Conservation (phyloP, 345 rosid species). For the Euphorbia lathyris region DNA sequence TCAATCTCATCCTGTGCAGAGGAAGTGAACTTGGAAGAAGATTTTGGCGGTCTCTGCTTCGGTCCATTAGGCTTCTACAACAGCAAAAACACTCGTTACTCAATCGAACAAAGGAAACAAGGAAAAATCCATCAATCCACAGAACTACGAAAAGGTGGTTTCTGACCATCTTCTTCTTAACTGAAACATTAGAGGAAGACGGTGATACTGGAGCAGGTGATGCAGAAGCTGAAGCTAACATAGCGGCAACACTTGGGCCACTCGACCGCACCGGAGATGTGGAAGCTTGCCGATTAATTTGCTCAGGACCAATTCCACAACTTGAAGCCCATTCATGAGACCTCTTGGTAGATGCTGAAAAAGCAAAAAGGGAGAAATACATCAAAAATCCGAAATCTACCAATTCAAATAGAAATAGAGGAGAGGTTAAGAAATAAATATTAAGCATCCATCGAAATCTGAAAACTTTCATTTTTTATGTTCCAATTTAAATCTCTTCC, state of each 20-base stretch:
- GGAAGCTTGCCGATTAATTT: conserved; percentile 66
- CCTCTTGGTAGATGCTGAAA: conserved; percentile 83
- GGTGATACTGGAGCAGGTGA: conserved; percentile 79
- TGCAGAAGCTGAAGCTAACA: conserved; percentile 39
- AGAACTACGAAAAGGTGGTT: neutral
- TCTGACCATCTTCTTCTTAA: conserved; percentile 77
- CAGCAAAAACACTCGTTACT: conserved; percentile 14
- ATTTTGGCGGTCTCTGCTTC: conserved; percentile 79
- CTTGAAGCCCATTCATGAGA: conserved; percentile 82
- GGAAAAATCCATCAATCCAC: neutral
- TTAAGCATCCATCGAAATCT: too few species aligned
- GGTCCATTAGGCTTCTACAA: conserved; percentile 67
- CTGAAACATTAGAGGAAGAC: conserved; percentile 79
- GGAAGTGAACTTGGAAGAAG: conserved; percentile 55
- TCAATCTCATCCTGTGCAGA: conserved; percentile 94
- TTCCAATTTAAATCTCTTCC: conserved; percentile 39
- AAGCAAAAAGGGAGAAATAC: neutral
- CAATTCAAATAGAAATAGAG: neutral
- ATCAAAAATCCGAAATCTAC: conserved; percentile 5
- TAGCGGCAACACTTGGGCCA: conserved; percentile 39
- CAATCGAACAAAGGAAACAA: conserved; percentile 5
- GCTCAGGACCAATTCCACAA: conserved; percentile 55
- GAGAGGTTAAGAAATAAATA: too few species aligned
- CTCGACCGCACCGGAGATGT: conserved; percentile 72
- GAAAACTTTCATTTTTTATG: neutral